Evolutionary conservation across 441 rosid species (phyloP).

Genomic region (Adansonia rubrostipa): DNA sequence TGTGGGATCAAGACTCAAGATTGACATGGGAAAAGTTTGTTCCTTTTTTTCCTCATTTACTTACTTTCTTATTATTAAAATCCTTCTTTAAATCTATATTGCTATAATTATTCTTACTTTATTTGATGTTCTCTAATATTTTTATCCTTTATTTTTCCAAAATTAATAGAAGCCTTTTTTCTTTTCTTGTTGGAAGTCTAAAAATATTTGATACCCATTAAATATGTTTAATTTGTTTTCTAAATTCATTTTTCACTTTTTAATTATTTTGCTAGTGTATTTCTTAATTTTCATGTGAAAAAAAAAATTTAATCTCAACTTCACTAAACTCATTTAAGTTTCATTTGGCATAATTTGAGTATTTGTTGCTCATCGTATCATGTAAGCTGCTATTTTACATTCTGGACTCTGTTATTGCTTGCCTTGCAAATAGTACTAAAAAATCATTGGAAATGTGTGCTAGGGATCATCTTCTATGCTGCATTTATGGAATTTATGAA

Average conservation of each 20-base stretch:
- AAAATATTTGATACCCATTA: background rate
- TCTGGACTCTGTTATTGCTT: background rate
- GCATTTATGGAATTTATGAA: no score
- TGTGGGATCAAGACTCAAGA: no score
- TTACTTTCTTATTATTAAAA: no score
- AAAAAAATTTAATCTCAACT: no score
- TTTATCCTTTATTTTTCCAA: background rate
- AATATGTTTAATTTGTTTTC: background rate
- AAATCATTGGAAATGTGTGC: background rate
- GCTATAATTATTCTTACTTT: background rate
- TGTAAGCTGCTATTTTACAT: no score
- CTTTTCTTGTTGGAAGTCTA: background rate
- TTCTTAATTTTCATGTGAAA: no score
- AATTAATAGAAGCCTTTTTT: background rate
- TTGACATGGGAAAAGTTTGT: conserved; percentile 25
- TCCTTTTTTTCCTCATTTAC: background rate
- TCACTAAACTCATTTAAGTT: no score
- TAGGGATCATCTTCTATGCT: background rate
- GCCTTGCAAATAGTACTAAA: background rate
- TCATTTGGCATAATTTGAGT: no score
- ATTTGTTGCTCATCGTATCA: no score
- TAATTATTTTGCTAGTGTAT: no score
- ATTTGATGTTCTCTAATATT: background rate
- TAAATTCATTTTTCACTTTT: no score
- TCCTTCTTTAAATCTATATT: background rate